A percentile compares a stretch with the other conserved stretches of the same genome.
Conservation (phyloP, 805 yeast species). For the Dipodascus geniculatus region DNA sequence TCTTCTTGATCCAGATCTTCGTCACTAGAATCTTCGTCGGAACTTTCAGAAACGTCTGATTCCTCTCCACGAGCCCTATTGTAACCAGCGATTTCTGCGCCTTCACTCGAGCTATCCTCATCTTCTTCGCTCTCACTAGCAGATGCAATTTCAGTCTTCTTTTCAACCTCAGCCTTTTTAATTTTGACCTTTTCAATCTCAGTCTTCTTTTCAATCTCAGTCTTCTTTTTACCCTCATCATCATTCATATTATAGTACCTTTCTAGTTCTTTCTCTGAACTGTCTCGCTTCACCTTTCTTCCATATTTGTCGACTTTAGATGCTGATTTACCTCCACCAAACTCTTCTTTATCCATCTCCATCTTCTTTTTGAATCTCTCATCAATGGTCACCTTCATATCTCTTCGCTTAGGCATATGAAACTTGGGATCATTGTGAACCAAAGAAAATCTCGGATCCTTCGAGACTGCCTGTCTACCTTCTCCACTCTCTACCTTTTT, state of each 20-base stretch:
- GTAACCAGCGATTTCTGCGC: conserved; percentile 11
- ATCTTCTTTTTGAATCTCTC: conserved; percentile 70
- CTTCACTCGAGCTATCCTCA: neutral
- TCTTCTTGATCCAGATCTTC: conserved; percentile 12
- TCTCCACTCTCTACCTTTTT: neutral
- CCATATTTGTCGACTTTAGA: conserved; percentile 82
- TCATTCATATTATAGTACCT: conserved; percentile 50
- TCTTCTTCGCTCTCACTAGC: conserved; percentile 1
- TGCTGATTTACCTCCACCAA: conserved; percentile 20
- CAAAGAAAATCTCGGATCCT: conserved; percentile 66
- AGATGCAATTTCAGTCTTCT: conserved; percentile 7
- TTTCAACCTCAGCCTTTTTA: conserved; percentile 14
- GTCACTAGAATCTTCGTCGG: conserved; percentile 15
- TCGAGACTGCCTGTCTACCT: conserved; percentile 28
- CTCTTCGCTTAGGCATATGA: conserved; percentile 56
- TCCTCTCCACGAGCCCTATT: conserved; percentile 31
- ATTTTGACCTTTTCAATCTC: conserved; percentile 3
- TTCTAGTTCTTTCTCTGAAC: conserved; percentile 41
- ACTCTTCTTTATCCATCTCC: conserved; percentile 45
- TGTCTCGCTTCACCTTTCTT: conserved; percentile 45
- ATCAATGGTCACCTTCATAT: conserved; percentile 68
- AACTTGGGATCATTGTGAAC: conserved; percentile 86
- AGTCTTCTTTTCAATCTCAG: conserved; percentile 8
- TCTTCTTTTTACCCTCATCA: conserved; percentile 16
- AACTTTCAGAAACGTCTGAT: conserved; percentile 10